phyloP scores from a whole-genome alignment of 495 filamentous ascomycete species.

The Podospora pseudoanserina region DNA sequence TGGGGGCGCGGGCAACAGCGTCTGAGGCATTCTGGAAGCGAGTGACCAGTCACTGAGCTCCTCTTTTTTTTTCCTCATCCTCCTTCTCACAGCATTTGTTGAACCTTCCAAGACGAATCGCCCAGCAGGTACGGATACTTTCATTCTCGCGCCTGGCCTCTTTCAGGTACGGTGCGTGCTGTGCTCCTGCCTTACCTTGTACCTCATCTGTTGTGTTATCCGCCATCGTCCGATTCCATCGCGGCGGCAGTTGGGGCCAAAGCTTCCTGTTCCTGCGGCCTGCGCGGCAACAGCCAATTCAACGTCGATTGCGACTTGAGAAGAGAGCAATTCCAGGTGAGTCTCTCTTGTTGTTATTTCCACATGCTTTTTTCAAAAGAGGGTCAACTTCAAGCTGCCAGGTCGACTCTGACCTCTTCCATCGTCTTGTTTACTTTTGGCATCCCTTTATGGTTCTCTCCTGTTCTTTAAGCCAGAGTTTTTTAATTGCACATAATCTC shows the following conservation, averaged over 20 bases:
- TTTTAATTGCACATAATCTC: constrained; percentile 14
- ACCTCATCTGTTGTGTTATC: neutral
- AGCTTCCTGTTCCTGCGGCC: constrained; percentile 6
- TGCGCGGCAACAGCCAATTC: constrained; percentile 4
- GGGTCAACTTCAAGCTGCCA: neutral
- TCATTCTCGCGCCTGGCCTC: neutral
- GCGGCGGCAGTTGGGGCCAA: neutral
- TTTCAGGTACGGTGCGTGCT: neutral
- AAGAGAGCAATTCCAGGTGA: constrained; percentile 7
- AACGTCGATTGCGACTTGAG: neutral
- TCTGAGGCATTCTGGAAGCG: neutral
- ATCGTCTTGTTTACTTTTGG: neutral
- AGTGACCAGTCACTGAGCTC: constrained; percentile 9
- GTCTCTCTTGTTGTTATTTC: neutral
- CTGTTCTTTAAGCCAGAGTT: neutral
- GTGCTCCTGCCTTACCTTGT: neutral
- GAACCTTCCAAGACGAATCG: neutral
- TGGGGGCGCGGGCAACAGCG: constrained; percentile 5
- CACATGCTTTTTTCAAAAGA: neutral
- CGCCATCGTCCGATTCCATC: neutral
- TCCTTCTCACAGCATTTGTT: neutral
- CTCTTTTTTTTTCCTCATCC: constrained; percentile 16
- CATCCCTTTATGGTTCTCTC: neutral
- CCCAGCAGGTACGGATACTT: too few species aligned
- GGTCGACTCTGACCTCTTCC: neutral